Evolutionary conservation across 2,329 filamentous ascomycete species (phyloP), one percentile per base, ranked within the genome.

Genomic region (Calonectria crousiana): DNA sequence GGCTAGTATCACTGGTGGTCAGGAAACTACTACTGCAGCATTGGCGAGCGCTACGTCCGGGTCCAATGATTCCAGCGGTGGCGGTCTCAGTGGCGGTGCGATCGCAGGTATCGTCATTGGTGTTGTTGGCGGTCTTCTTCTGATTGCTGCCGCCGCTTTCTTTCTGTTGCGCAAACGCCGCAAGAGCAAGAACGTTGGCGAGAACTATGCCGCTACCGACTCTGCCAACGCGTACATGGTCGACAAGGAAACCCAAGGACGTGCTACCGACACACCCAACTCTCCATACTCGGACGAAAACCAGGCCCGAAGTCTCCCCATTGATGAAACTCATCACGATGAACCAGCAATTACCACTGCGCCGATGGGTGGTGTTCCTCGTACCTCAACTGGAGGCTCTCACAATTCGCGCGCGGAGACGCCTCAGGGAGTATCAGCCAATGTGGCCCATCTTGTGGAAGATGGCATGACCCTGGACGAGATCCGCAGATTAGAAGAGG

Each of bases 391-490:
- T 2, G 60, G 60, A 9, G 74, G 73, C 2, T 81, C 77, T 23
- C 77, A 73, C 14, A 71, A 53, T 53, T 72, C 76, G 52, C 72
- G 66, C 60, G 73, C 77, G 26, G 77, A 77, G 56, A 82, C 82
- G 28, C 82, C 81, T 2, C 81, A 81, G 72, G 83, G 81, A 67
- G 81, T 84, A 58, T 78, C 83, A 10, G 78, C 82, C 26, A 84
- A 83, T 34, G 88, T 90, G 58, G 87, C 87, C 23, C 89, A 90
- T 74, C 82, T 92, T 41, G 88, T 91, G 6, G 90, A 92, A 78
- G 90, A 91, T n/a, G 88, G 89, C 65, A 92, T 92, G 90, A 91
- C 90, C 62, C 84, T 85, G 11, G 90, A 89, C 0, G 89, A 92
- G 79, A 89, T 92, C 62, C 84, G 87, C 67, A 81, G 88, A 75